A percentile compares a stretch with the other conserved stretches of the same genome.
Conservation (phyloP, 352 stramenopile species). For the Globisporangium ultimum region DNA sequence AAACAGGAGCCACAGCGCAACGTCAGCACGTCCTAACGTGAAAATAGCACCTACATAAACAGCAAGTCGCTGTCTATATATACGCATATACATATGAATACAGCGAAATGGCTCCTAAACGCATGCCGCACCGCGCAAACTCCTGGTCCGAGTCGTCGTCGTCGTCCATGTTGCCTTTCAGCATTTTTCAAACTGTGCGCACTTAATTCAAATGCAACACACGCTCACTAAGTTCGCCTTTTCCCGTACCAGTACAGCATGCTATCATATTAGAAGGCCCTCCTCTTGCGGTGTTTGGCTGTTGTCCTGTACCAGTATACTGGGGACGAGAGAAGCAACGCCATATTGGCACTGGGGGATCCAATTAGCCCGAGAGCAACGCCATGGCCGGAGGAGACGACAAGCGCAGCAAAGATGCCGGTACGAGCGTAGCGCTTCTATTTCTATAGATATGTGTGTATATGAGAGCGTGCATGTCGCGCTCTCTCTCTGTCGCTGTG, state of each 20-base stretch:
- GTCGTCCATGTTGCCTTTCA: constrained; percentile 15
- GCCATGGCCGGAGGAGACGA: constrained; percentile 39
- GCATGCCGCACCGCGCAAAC: constrained; percentile 46
- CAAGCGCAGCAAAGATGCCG: constrained; percentile 35
- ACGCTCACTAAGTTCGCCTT: too few species aligned
- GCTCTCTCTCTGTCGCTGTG: neutral
- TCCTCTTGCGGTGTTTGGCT: too few species aligned
- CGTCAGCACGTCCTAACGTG: too few species aligned
- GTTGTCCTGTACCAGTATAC: too few species aligned
- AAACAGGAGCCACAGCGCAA: too few species aligned
- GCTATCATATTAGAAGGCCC: too few species aligned
- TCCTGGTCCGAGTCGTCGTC: constrained; percentile 57
- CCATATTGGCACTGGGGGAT: neutral
- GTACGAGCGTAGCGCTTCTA: constrained; percentile 3
- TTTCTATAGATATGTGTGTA: neutral
- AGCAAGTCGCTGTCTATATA: neutral
- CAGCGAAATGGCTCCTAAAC: too few species aligned
- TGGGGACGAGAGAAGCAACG: neutral
- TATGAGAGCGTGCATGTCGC: neutral
- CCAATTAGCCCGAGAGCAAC: neutral
- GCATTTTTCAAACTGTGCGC: neutral
- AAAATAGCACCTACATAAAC: neutral
- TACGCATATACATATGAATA: neutral
- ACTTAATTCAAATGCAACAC: neutral
- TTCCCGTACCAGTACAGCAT: too few species aligned